Evolutionary conservation across 345 rosid genomes (phyloP), one percentile per base, ranked within the genome.

Genomic region (Rhizophora mangle): DNA sequence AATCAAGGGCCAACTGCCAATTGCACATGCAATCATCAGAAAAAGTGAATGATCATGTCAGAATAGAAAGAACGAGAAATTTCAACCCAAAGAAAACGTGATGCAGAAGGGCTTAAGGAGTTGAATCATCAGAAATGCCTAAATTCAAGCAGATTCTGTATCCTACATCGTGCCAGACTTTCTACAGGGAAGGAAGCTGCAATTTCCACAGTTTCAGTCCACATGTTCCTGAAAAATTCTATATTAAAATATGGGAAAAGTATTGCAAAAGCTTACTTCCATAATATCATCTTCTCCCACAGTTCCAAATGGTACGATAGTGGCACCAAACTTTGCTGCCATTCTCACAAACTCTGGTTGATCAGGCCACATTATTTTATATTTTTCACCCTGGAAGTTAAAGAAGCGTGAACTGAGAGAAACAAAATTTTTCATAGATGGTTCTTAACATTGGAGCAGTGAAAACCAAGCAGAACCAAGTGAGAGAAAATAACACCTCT

Each of bases 241-340:
- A 43, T 43, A 13, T 13, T 11, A 43, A 43, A 39, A 13, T 43
- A 43, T 43, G 3, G 16, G 30, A 56, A 66, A 53, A 29, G 19
- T 11, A 66, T 4, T 32, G n/a, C 26, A 29, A 32, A 78, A 75
- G 56, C 85, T 80, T 83, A 89, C 97, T 79, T 80, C 68, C n/a
- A 65, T 62, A 30, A 89, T 18, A 79, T 91, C 97, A 72, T 91
- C 97, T 78, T 89, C 97, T 75, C 97, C 96, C 54, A 91, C 85
- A 3, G 79, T 75, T 52, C 89, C 88, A 60, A 89, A 89, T 62
- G 96, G 97, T 26, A 91, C 79, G 32, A 89, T 91, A 60, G 84
- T 91, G 68, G 96, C 93, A 59, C 90, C 93, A 71, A 91, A 89
- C 72, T 79, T 83, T 24, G 97, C 87, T 47, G 97, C 97, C 79